A percentile compares a stretch with the other conserved stretches of the same genome.
Evolutionary conservation across 257 asterid genomes (phyloP).

Genomic region (Solanum chmielewskii): DNA sequence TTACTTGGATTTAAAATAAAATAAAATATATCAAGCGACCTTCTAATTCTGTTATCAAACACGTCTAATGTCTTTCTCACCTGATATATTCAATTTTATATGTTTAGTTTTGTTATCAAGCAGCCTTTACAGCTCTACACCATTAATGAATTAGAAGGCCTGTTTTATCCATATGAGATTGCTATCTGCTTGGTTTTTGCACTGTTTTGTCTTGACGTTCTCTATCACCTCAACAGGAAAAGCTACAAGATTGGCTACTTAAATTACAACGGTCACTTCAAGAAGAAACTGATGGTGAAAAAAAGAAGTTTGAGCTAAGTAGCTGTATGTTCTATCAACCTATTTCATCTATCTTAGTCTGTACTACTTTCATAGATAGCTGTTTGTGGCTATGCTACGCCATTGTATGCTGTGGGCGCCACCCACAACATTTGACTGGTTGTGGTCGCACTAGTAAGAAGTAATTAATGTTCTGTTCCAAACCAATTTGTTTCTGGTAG

Average conservation of each 20-base stretch:
- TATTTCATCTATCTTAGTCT: not conserved
- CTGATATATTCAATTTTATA: not conserved
- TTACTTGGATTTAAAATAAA: not conserved
- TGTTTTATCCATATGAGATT: not conserved
- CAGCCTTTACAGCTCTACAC: not conserved
- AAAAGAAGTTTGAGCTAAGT: slow-evolving; percentile 44
- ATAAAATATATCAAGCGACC: not conserved
- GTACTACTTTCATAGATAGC: not conserved
- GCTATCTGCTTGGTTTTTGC: not conserved
- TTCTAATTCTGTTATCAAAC: not conserved
- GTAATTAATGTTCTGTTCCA: not conserved
- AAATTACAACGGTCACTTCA: slow-evolving; percentile 50
- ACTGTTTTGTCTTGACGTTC: not conserved
- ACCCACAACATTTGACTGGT: not conserved
- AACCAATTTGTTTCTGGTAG: not conserved
- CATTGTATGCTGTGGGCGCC: not conserved
- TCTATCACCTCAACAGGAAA: slow-evolving; percentile 48
- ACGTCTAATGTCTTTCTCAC: not conserved
- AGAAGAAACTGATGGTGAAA: slow-evolving; percentile 38
- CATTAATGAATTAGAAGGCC: not conserved
- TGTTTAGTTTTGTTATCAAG: not conserved
- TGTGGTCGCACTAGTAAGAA: not conserved
- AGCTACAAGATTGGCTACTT: slow-evolving; percentile 72
- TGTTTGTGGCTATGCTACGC: not conserved
- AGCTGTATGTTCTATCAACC: slow-evolving; percentile 36